Base-by-base conservation (phyloP, 2,329 filamentous ascomycete species). In the Trichoderma sp. region DNA sequence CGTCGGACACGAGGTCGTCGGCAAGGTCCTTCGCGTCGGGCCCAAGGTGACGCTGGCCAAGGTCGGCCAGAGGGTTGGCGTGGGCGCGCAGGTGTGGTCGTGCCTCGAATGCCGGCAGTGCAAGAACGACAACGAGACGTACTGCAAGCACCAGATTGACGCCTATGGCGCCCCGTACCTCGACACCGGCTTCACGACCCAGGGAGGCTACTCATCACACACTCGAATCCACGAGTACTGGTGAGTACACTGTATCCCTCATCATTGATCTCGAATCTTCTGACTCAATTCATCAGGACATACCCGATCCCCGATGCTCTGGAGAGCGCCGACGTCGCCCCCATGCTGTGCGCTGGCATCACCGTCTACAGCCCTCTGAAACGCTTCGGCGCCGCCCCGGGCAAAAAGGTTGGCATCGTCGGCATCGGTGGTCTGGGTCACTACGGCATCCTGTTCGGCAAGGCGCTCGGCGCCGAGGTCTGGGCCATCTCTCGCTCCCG, bases 331-430 rank as follows among this genome's bases (percentile, higher is more conserved):
- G 78, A 88, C 58, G 90, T 88, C 1, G 92, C 91, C 1, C 90
- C 90, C 10, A 92, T 93, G 90, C 83, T 95, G 70, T 96, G 92
- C 77, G 92, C 91, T 47, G 92, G 92, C 68, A 82, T 96, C 69
- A 96, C 92, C 3, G 87, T 88, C 66, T 96, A 88, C 80, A 90
- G 86, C 67, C 92, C 92, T 1, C 82, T 96, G 15, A 88, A 91
- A 68, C 85, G 91, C 56, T 88, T 93, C 72, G 90, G 90, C 24
- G 84, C 85, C 66, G 90, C 90, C 0, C 90, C 90, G 1, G 91
- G 92, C 68, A 92, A 91, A 81, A 92, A 91, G 79, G 87, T 93
- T 24, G 90, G 85, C 44, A 85, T 93, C 67, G 85, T 92, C 9
- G 90, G 90, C 68, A 80, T 92, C 69, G 89, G 89, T 19, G 89